phyloP scores from a whole-genome alignment of 2,329 filamentous ascomycete species.

The Acarospora socialis region DNA sequence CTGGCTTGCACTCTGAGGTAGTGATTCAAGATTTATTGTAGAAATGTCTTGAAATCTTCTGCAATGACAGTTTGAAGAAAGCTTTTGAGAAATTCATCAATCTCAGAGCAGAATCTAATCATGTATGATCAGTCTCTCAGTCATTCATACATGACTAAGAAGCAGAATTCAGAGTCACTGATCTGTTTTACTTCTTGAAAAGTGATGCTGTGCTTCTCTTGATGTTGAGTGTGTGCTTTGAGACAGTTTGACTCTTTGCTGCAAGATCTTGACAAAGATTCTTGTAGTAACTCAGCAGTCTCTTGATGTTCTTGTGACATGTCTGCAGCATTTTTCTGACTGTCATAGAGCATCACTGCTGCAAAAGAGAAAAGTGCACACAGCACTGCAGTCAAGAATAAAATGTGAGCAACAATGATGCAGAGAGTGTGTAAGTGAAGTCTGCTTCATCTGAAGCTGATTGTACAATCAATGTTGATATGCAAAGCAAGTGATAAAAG shows the following conservation, averaged over 20 bases:
- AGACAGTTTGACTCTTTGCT: background rate
- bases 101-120: no score
- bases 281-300: background rate
- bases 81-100: no score
- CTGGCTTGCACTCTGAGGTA: no score
- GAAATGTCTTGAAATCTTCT: no score
- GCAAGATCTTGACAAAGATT: background rate
- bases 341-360: background rate
- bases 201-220: background rate
- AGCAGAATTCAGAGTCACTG: no score
- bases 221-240: background rate
- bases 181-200: slow-evolving; percentile 1
- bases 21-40: no score
- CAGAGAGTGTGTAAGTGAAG: background rate
- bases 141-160: no score
- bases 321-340: background rate
- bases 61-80: no score
- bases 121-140: no score
- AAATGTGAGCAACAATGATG: background rate
- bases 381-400: background rate
- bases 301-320: background rate
- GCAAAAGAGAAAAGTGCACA: background rate
- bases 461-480: background rate
- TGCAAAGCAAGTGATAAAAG: background rate
- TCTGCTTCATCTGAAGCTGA: background rate